phyloP scores from a whole-genome alignment of 2,329 filamentous ascomycete species.

The Aspergillus niger region DNA sequence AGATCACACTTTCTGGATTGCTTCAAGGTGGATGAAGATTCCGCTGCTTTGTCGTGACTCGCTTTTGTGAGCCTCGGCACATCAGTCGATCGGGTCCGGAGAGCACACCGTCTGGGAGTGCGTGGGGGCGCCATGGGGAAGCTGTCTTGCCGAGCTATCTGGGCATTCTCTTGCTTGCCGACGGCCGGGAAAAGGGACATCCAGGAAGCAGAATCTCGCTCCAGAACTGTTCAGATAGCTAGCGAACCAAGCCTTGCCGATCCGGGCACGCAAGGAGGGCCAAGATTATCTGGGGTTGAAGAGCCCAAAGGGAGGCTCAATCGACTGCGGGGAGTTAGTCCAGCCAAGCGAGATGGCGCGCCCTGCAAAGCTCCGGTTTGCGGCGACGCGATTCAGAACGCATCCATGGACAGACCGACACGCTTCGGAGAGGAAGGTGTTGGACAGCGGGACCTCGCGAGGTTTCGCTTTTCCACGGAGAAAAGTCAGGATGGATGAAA shows the following conservation, averaged over 20 bases:
- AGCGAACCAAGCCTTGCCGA: constrained; percentile 16
- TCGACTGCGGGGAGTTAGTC: constrained; percentile 17
- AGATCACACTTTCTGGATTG: not conserved
- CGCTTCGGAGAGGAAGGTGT: not conserved
- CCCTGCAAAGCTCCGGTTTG: not conserved
- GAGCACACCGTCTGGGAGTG: not conserved
- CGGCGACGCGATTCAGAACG: not conserved
- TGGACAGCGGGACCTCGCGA: not conserved
- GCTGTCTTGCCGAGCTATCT: not conserved
- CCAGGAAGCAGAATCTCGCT: not conserved
- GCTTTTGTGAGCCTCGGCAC: not conserved
- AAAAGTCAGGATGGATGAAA: not conserved
- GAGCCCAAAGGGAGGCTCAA: constrained; percentile 15
- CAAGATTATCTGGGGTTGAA: constrained; percentile 16
- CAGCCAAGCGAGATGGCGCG: constrained; percentile 17
- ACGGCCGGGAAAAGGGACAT: constrained; percentile 5
- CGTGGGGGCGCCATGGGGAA: not conserved
- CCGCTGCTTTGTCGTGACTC: not conserved
- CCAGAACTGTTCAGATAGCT: not conserved
- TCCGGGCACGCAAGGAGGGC: constrained; percentile 9
- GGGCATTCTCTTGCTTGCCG: not conserved
- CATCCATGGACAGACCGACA: not conserved
- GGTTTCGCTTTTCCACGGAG: not conserved
- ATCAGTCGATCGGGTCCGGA: not conserved
- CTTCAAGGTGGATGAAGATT: not conserved